A percentile compares a stretch with the other conserved stretches of the same genome.
Conservation (phyloP, 1,139 yeast species). For the Ogataea hybrid region DNA sequence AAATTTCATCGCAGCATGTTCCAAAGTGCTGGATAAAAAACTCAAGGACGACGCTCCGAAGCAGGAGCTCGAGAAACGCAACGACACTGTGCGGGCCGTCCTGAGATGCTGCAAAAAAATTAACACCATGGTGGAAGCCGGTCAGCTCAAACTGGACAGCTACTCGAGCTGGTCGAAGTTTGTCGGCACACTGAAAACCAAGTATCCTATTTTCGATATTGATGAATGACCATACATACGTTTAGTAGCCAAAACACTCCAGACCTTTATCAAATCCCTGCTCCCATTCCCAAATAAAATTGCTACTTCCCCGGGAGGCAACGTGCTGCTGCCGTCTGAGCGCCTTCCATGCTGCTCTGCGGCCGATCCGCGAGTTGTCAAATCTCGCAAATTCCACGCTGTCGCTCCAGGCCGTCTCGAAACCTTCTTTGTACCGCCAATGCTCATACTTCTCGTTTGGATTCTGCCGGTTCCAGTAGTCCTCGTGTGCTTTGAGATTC, state of each 20-base stretch:
- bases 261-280: constrained; percentile 69
- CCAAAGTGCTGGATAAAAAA: constrained; percentile 35
- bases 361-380: constrained; percentile 71
- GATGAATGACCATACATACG: constrained; percentile 14
- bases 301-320: constrained; percentile 50
- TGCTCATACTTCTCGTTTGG: constrained; percentile 68
- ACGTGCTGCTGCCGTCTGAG: constrained; percentile 59
- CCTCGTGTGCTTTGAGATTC: constrained; percentile 47
- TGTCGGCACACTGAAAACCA: constrained; percentile 10
- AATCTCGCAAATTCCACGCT: constrained; percentile 63
- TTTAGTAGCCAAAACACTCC: constrained; percentile 4
- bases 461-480: constrained; percentile 69
- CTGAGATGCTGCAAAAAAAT: constrained; percentile 28
- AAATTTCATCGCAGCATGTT: constrained; percentile 34
- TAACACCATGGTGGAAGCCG: constrained; percentile 19
- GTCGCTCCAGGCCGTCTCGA: constrained; percentile 72
- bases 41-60: constrained; percentile 48
- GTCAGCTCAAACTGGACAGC: constrained; percentile 20
- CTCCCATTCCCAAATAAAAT: constrained; percentile 80
- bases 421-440: constrained; percentile 78
- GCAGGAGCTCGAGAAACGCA: constrained; percentile 47
- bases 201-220: constrained; percentile 21
- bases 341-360: constrained; percentile 64
- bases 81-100: constrained; percentile 34
- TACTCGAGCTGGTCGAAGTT: constrained; percentile 24